Evolutionary conservation across 2,329 filamentous ascomycete species (phyloP).

Genomic region (Ophiobolus disseminans): DNA sequence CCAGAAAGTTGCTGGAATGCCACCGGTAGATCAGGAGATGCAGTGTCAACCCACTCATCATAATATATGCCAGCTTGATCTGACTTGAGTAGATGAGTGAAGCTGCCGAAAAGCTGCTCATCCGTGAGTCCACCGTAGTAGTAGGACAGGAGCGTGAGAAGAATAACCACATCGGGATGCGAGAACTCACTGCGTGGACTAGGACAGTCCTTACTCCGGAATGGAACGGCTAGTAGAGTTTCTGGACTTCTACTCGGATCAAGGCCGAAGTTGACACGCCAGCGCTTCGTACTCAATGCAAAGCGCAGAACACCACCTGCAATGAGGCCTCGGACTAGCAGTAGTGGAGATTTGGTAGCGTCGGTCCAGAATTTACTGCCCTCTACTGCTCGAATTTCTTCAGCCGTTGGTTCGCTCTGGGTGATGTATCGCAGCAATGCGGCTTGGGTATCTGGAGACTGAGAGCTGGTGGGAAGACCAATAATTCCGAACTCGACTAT

Average conservation of each 20-base stretch:
- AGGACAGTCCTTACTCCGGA: constrained; percentile 69
- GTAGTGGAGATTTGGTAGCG: constrained; percentile 44
- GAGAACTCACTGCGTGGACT: constrained; percentile 69
- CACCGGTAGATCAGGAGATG: constrained; percentile 31
- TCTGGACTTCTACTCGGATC: constrained; percentile 60
- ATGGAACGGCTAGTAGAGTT: constrained; percentile 64
- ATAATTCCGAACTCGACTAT: constrained; percentile 56
- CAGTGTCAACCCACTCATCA: constrained; percentile 53
- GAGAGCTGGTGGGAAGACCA: constrained; percentile 54
- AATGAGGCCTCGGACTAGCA: constrained; percentile 64
- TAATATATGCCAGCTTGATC: constrained; percentile 64
- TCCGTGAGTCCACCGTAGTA: constrained; percentile 68
- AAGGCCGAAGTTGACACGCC: constrained; percentile 70
- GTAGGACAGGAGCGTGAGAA: constrained; percentile 70
- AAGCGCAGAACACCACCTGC: constrained; percentile 63
- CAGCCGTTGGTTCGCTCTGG: constrained; percentile 30
- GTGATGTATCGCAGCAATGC: constrained; percentile 57
- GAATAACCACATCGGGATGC: constrained; percentile 71
- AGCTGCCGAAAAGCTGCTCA: constrained; percentile 56
- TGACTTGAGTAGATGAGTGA: constrained; percentile 58
- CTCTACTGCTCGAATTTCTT: constrained; percentile 37
- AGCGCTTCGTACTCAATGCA: constrained; percentile 64
- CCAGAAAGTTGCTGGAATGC: constrained; percentile 51
- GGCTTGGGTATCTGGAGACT: constrained; percentile 36
- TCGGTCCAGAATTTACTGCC: constrained; percentile 48